These are phyloP conservation scores for Monoraphidium neglectum DNA, from an alignment of 139 green algal genomes.

Conservation along the genomic window DNA sequence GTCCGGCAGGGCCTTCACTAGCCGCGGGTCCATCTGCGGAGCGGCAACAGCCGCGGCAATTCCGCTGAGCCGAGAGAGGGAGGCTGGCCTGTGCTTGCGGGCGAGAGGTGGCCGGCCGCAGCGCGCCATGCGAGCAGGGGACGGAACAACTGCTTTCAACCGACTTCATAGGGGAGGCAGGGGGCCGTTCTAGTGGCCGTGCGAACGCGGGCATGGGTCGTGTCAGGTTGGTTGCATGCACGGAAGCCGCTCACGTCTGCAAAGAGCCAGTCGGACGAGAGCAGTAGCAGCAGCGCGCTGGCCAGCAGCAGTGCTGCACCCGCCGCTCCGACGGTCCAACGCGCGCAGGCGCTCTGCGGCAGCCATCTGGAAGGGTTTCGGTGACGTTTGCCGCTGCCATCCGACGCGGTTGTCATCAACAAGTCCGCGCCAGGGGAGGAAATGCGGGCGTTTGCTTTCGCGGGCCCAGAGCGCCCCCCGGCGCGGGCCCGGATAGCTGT, in stretches of 20 bases:
- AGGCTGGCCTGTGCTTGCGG: background rate
- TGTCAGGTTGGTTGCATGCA: background rate
- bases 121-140: background rate
- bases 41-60: background rate
- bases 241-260: background rate
- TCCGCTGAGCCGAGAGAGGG: background rate
- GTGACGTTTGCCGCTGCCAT: too few relatives aligned
- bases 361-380: too few relatives aligned
- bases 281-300: conserved; percentile 1
- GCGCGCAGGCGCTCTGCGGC: too few relatives aligned
- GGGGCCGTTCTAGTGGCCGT: background rate
- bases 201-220: too few relatives aligned
- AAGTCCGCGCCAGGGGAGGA: too few relatives aligned
- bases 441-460: too few relatives aligned
- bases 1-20: conserved; percentile 18
- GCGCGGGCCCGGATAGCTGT: too few relatives aligned
- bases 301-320: background rate
- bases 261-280: background rate
- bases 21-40: conserved; percentile 7
- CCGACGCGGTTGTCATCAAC: too few relatives aligned
- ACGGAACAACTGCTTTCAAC: background rate
- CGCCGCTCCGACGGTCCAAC: too few relatives aligned
- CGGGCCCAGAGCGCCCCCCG: too few relatives aligned
- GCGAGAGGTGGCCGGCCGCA: background rate
- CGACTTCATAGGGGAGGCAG: background rate